A percentile compares a stretch with the other conserved stretches of the same genome.
phyloP scores from a whole-genome alignment of 2,329 filamentous ascomycete species.

The Diaporthe vexans region DNA sequence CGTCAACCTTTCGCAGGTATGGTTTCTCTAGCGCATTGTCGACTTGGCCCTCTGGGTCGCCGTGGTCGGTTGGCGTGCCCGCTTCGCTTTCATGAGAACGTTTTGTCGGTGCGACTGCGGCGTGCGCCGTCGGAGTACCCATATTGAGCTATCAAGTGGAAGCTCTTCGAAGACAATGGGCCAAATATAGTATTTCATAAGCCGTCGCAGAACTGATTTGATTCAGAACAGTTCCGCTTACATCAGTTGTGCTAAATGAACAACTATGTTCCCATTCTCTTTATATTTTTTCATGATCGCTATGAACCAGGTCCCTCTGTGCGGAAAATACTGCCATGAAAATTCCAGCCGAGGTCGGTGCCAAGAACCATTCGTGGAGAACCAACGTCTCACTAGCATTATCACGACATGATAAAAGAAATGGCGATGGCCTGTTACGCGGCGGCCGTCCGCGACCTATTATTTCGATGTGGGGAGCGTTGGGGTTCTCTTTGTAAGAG shows the following conservation, averaged over 20 bases:
- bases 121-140: neutral
- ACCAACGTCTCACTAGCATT: neutral
- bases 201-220: too few species aligned
- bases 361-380: neutral
- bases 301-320: too few species aligned
- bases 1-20: slow-evolving; percentile 13
- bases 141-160: neutral
- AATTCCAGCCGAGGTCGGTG: too few species aligned
- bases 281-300: too few species aligned
- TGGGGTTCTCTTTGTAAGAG: neutral
- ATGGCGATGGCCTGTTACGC: neutral
- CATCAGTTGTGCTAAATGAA: neutral
- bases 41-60: neutral
- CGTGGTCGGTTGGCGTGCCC: neutral
- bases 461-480: neutral
- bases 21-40: neutral
- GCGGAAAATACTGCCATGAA: neutral
- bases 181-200: too few species aligned
- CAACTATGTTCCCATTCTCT: too few species aligned
- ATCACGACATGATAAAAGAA: slow-evolving; percentile 25
- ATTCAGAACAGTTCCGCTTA: neutral
- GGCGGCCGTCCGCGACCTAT: neutral
- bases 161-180: too few species aligned
- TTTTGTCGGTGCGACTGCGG: neutral
- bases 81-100: neutral